Evolutionary conservation across 2,329 filamentous ascomycete genomes (phyloP).

Genomic region (Alternaria consortialis): DNA sequence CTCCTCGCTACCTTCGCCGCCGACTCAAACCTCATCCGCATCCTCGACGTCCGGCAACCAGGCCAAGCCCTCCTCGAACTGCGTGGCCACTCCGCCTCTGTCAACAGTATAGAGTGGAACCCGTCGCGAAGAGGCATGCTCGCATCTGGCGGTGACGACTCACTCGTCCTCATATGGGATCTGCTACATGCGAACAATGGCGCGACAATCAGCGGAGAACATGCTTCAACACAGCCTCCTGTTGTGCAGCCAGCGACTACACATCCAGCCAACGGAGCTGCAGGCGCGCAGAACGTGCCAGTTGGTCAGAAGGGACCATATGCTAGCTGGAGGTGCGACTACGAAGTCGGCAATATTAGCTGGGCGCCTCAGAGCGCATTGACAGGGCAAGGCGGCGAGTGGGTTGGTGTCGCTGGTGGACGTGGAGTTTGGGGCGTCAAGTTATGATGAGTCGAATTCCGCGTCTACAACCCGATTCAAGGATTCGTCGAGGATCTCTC

Average conservation of each 20-base stretch:
- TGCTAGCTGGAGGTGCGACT: constrained; percentile 84
- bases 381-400: constrained; percentile 76
- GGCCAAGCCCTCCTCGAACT: constrained; percentile 94
- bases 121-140: constrained; percentile 85
- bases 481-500: not conserved
- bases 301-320: constrained; percentile 70
- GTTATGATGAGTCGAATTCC: constrained; percentile 44
- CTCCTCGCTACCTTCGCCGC: constrained; percentile 96
- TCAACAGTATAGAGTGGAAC: constrained; percentile 97
- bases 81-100: constrained; percentile 81
- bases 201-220: constrained; percentile 57
- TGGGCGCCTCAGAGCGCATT: constrained; percentile 79
- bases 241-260: constrained; percentile 31
- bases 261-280: constrained; percentile 41
- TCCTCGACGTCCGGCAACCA: constrained; percentile 94
- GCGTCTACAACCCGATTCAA: not conserved
- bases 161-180: constrained; percentile 92
- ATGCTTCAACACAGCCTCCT: constrained; percentile 39
- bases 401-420: constrained; percentile 83
- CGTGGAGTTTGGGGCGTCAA: constrained; percentile 82
- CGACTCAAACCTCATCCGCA: constrained; percentile 90
- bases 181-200: constrained; percentile 73
- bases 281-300: constrained; percentile 48
- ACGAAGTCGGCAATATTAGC: constrained; percentile 84
- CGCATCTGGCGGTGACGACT: constrained; percentile 91